phyloP scores from a whole-genome alignment of 129 eudicot species.

The Deinandra increscens region DNA sequence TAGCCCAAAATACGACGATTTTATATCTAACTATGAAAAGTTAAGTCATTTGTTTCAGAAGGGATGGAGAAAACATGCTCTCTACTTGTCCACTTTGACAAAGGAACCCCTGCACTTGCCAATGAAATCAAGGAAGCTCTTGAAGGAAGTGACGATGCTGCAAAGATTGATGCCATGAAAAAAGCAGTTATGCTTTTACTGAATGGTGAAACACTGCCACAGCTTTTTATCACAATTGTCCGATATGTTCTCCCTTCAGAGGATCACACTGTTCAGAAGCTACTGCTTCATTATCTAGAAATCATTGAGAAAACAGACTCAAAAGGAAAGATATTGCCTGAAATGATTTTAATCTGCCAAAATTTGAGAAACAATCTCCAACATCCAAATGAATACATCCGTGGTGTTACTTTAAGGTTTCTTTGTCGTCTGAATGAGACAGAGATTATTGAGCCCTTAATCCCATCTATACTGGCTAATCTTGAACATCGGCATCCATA shows the following conservation, averaged over 20 bases:
- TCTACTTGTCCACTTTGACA: constrained; percentile 81
- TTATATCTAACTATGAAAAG: constrained; percentile 6
- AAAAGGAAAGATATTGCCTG: constrained; percentile 73
- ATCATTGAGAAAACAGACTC: constrained; percentile 87
- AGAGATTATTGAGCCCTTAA: constrained; percentile 91
- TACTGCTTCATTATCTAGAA: constrained; percentile 76
- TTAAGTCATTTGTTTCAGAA: constrained; percentile 25
- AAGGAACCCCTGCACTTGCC: constrained; percentile 93
- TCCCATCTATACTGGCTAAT: constrained; percentile 75
- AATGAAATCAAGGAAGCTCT: constrained; percentile 97
- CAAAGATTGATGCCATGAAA: constrained; percentile 93
- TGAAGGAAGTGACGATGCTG: constrained; percentile 76
- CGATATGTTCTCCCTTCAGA: constrained; percentile 92
- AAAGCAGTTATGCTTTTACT: constrained; percentile 88
- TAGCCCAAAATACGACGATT: background rate
- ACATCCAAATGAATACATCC: constrained; percentile 90
- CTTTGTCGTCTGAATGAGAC: constrained; percentile 80
- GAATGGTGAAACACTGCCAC: constrained; percentile 93
- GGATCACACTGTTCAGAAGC: constrained; percentile 89
- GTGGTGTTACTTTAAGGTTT: constrained; percentile 92
- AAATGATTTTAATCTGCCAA: constrained; percentile 97
- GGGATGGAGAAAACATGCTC: constrained; percentile 91
- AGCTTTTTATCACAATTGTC: constrained; percentile 86
- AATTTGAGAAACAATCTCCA: constrained; percentile 83
- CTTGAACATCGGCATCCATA: constrained; percentile 89